Evolutionary conservation across 805 yeast genomes (phyloP), one percentile per base, ranked within the genome.

Genomic region (Wickerhamiella sorbophila): DNA sequence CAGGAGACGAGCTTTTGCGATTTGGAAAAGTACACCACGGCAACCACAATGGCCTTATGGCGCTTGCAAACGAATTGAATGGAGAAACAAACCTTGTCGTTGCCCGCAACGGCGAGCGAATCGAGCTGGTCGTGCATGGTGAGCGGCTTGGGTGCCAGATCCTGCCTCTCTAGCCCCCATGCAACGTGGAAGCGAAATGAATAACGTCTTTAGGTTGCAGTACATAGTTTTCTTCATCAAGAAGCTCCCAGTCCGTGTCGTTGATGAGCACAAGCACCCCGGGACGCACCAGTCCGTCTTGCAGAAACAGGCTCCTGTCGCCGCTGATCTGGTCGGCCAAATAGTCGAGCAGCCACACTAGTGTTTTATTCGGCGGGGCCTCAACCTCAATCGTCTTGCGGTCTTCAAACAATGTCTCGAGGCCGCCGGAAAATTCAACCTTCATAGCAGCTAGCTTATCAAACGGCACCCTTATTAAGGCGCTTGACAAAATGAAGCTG

Each of bases 161-260:
- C 14, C 45, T 48, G 5, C 47, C 48, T 4, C 21, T n/a, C 54
- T 56, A 88, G 37, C 98, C 98, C 4, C 98, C 98, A 53, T 88
- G 98, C 46, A 88, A 65, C 3, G 98, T 91, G 33, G 94, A 81
- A 1, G 96, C 88, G 54, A 88, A 88, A 2, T 93, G 75, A 32
- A 88, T 70, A 18, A 74, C 67, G 59, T 88, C 98, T 10, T 81
- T 78, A 38, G 71, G 62, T 58, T 83, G 80, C 14, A 91, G 58
- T n/a, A 67, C 74, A 54, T 86, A 86, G 8, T 74, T 79, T 52
- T 83, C 86, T 59, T 79, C 86, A 9, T 85, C 97, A 58, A 86
- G 94, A 12, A 88, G 62, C 55, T 88, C 98, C 97, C 97, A 88
- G 62, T 88, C 98, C 0, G 94, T 77, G 57, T 88, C 97, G 55